Evolutionary conservation across 352 stramenopile genomes (phyloP).

Genomic region (Phytophthora vignae): DNA sequence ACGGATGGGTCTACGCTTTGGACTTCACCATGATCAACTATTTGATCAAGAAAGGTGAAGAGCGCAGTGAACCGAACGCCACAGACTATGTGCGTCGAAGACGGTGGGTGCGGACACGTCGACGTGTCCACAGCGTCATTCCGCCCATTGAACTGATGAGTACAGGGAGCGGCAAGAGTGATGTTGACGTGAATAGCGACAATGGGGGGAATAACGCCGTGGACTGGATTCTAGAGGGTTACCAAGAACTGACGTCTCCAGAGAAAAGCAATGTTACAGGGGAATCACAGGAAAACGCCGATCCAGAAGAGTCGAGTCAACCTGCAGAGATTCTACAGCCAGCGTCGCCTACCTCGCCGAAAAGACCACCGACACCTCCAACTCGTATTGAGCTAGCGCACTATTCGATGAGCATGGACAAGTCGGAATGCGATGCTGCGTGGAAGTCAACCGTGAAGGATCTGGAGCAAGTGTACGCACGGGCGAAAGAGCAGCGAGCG

Average conservation of each 20-base stretch:
- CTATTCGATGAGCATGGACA: constrained; percentile 62
- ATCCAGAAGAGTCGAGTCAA: constrained; percentile 3
- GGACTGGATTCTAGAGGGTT: constrained; percentile 38
- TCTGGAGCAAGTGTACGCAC: constrained; percentile 58
- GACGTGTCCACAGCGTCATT: constrained; percentile 34
- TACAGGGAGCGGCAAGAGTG: constrained; percentile 2
- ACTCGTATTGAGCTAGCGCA: constrained; percentile 33
- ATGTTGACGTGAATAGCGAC: constrained; percentile 37
- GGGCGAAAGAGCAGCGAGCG: constrained; percentile 49
- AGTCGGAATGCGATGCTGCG: constrained; percentile 53
- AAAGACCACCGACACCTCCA: not conserved
- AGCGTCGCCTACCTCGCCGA: not conserved
- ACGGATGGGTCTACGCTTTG: constrained; percentile 83
- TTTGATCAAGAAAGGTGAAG: constrained; percentile 62
- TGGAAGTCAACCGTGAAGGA: constrained; percentile 60
- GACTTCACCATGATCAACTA: constrained; percentile 86
- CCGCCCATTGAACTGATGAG: constrained; percentile 7
- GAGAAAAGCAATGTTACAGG: not conserved
- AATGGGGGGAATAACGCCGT: constrained; percentile 23
- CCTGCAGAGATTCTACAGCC: constrained; percentile 1
- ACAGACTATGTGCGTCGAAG: constrained; percentile 78
- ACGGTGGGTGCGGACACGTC: constrained; percentile 68
- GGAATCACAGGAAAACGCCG: constrained; percentile 20
- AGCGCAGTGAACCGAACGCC: constrained; percentile 55
- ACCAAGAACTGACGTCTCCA: constrained; percentile 37